These are phyloP conservation scores for Cordyceps farinosa DNA, from an alignment of 2,329 filamentous ascomycete genomes.

Conservation along the genomic window DNA sequence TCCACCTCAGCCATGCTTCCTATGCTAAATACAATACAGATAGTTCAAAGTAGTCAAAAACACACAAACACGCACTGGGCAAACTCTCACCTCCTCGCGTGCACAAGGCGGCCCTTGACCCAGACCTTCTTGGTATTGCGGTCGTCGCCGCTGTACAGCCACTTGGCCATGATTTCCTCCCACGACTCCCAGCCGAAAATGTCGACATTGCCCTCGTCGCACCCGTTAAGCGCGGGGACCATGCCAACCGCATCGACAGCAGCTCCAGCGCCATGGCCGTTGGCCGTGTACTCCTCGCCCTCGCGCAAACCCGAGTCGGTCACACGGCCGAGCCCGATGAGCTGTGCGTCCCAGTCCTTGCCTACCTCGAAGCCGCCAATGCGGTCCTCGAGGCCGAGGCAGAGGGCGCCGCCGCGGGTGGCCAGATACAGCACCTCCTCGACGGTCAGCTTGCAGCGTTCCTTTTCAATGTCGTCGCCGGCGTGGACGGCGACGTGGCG, in stretches of 20 bases:
- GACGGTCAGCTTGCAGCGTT: constrained; percentile 67
- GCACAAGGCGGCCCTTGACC: constrained; percentile 81
- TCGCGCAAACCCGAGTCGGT: constrained; percentile 37
- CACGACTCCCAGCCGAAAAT: constrained; percentile 90
- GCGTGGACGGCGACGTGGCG: constrained; percentile 61
- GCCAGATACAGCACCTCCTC: constrained; percentile 84
- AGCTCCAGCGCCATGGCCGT: constrained; percentile 3
- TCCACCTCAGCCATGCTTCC: neutral
- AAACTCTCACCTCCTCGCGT: constrained; percentile 36
- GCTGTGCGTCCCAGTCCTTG: constrained; percentile 87
- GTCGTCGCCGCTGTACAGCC: constrained; percentile 92
- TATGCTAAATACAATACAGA: neutral
- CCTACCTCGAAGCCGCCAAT: constrained; percentile 82
- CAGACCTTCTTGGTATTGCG: constrained; percentile 85
- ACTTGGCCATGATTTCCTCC: constrained; percentile 85
- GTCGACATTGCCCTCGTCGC: constrained; percentile 66
- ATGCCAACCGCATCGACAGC: constrained; percentile 9
- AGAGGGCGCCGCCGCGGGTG: constrained; percentile 80
- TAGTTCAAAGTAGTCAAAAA: too few relatives aligned
- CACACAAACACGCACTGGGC: neutral
- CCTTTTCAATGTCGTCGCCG: constrained; percentile 29
- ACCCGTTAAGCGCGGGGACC: constrained; percentile 20
- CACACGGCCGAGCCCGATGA: constrained; percentile 61
- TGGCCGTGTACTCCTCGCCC: constrained; percentile 22
- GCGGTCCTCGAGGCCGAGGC: constrained; percentile 67